phyloP scores from a whole-genome alignment of 2,329 filamentous ascomycete species.

The Samsoniella hepiali region DNA sequence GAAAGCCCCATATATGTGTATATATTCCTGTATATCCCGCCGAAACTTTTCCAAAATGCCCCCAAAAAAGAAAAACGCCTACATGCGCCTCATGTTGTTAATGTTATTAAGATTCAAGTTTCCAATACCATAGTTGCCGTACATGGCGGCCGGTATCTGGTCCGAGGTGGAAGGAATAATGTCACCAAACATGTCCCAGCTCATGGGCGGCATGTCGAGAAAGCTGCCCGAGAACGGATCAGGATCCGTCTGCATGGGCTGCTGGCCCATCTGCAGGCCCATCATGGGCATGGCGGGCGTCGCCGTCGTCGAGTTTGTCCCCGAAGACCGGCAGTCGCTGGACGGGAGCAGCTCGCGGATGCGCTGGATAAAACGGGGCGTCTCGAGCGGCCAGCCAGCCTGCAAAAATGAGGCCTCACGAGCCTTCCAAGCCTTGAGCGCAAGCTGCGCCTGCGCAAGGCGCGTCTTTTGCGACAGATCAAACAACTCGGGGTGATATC shows the following conservation, averaged over 20 bases:
- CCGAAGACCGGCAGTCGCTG: conserved; percentile 13
- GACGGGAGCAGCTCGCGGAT: conserved; percentile 42
- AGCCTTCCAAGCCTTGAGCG: conserved; percentile 52
- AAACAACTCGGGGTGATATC: conserved; percentile 48
- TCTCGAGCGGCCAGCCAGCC: conserved; percentile 37
- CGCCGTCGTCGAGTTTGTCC: neutral
- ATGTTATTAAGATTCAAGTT: conserved; percentile 25
- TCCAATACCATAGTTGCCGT: conserved; percentile 30
- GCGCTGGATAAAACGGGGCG: conserved; percentile 45
- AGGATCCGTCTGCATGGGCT: neutral
- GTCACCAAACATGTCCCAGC: conserved; percentile 18
- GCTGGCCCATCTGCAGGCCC: conserved; percentile 13
- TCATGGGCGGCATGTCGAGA: conserved; percentile 15
- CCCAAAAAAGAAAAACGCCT: neutral
- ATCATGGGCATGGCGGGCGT: conserved; percentile 15
- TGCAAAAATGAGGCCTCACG: conserved; percentile 43
- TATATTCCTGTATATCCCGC: conserved; percentile 9
- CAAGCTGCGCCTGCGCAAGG: conserved; percentile 43
- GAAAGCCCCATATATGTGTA: neutral
- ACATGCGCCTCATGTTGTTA: conserved; percentile 12
- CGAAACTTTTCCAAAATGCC: neutral
- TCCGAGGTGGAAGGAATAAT: conserved; percentile 25
- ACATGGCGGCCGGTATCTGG: conserved; percentile 32
- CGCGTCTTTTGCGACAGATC: conserved; percentile 47
- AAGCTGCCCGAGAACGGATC: conserved; percentile 12